Base-by-base conservation (phyloP, 768 basidiomycete species). In the Tulasnella sp. region DNA sequence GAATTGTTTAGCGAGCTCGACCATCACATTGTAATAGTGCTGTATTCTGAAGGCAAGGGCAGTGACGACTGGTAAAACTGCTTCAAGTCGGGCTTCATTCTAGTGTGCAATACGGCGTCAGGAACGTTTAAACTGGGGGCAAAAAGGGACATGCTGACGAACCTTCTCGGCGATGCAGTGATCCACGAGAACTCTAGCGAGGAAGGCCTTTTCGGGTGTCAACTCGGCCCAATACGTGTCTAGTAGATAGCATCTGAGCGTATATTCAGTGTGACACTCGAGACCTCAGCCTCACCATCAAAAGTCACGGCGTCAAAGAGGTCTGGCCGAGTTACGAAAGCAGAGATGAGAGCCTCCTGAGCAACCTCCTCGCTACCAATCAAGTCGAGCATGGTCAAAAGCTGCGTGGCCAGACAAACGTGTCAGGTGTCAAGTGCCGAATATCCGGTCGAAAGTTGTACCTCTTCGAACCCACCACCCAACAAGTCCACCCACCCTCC, bases 131-230 rank as follows among this genome's bases (percentile, higher is more conserved):
- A 3, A 10, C n/a, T 7, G 8, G 31, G 15, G 12, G 19, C 7
- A 53, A 17, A 17, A 11, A 27, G 38, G n/a, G 5, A 43, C 7
- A 22, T 12, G 44, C 1, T 4, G 21, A 54, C 68, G 29, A 44
- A 71, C 72, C 55, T 73, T 80, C 17, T 72, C 73, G 12, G 77
- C 51, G 17, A 70, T 75, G 65, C 89, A 92, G 67, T 88, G 80
- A 30, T 91, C 83, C 2, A 86, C 81, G 68, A 85, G 93, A 9
- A 88, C 85, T 4, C 92, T 82, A 0, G 80, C 85, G 17, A 97
- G 77, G 67, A 93, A 87, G 0, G 84, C 83, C 44, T 76, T 82
- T 66, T 90, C 87, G 0, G 88, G 82, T 0, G 82, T 84, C 19
- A 93, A 69, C 0, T 72, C 62, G 0, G 68, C 67, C 87, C 91